Base-by-base conservation (phyloP, 768 basidiomycete genomes). In the Tubosaeta brunneosetosa region DNA sequence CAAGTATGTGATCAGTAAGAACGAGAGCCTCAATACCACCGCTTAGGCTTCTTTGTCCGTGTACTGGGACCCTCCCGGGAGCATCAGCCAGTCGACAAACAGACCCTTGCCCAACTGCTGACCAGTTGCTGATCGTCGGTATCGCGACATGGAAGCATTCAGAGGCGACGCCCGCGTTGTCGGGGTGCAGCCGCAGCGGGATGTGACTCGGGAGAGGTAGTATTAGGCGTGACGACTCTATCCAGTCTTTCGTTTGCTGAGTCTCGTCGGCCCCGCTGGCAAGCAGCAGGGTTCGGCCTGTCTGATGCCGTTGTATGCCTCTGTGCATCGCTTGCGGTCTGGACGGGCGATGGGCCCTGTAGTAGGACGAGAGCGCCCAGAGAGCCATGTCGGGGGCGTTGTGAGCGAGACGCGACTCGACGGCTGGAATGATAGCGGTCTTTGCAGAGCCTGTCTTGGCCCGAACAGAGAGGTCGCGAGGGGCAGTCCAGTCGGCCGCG, bases 361-460 rank as follows among this genome's bases (percentile, higher is more conserved):
- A 3, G 90, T 66, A 97, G 84, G 59, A 97, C 77, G 19, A 97
- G 77, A 0, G 85, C 75, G 2, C 94, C 92, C 33, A 82, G 82
- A 38, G 77, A 71, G 5, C 71, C 61, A 10, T 71, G 70, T 0
- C 80, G 74, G 64, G 22, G 22, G 22, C 68, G n/a, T 93, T 67
- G 10, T 78, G 70, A 51, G 79, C 78, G 17, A 89, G 34, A 8
- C 94, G 84, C 3, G 85, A 77, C 62, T 94, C 90, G 55, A 94
- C 78, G 6, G 89, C 90, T 9, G 91, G 91, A 17, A 95, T 77
- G 50, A 95, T 81, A 34, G 93, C 71, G 0, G 91, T 94, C 71
- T 94, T 95, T 31, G 91, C 91, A 0, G 91, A 92, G 27, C 92
- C 91, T 0, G 92, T 92, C 66, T 84, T 88, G 5, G 92, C 88